phyloP scores from a whole-genome alignment of 169 alveolate species.

The Plasmodium yoelii region DNA sequence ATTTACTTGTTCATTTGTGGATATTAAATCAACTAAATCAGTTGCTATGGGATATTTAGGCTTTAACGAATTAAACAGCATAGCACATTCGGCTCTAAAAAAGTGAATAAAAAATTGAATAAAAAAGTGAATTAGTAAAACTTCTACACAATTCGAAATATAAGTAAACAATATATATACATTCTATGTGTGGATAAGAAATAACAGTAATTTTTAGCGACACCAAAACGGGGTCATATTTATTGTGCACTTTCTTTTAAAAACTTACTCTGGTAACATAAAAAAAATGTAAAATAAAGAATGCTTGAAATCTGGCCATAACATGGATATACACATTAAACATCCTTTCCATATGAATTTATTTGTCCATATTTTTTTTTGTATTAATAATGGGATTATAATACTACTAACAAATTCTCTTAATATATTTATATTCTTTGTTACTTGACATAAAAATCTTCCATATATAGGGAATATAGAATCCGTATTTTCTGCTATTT shows the following conservation, averaged over 20 bases:
- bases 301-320: constrained; percentile 75
- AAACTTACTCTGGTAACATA: constrained; percentile 73
- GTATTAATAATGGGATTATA: constrained; percentile 74
- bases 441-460: constrained; percentile 68
- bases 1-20: constrained; percentile 70
- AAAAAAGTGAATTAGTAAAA: constrained; percentile 25
- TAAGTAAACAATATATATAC: neutral
- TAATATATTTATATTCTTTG: constrained; percentile 59
- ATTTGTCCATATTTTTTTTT: constrained; percentile 74
- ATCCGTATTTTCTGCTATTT: constrained; percentile 57
- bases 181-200: neutral
- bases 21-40: constrained; percentile 59
- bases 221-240: too few relatives aligned
- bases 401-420: constrained; percentile 73
- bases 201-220: too few relatives aligned
- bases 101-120: constrained; percentile 33
- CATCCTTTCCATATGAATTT: constrained; percentile 75
- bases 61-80: constrained; percentile 51
- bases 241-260: neutral
- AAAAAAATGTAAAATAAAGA: constrained; percentile 70
- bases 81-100: constrained; percentile 60
- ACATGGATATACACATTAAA: constrained; percentile 71
- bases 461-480: constrained; percentile 74
- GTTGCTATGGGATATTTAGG: constrained; percentile 51
- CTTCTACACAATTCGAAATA: neutral